These are phyloP conservation scores for Ampelocalamus luodianensis DNA, from an alignment of 176 grass and related monocot species.

Conservation along the genomic window DNA sequence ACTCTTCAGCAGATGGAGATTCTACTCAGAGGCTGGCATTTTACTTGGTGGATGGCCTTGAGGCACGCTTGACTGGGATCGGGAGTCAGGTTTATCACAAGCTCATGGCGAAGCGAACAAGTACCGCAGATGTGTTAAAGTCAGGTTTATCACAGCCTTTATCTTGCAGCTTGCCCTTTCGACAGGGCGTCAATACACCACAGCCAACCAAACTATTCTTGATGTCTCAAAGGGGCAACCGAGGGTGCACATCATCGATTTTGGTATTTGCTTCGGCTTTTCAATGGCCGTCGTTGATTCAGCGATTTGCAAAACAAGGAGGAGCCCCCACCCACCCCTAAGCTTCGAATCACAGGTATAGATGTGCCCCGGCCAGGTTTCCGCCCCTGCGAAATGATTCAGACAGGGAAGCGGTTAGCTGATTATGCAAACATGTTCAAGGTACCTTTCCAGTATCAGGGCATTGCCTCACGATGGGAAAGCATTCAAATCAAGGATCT, in stretches of 20 bases:
- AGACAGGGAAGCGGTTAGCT: conserved; percentile 46
- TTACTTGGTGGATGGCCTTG: conserved; percentile 55
- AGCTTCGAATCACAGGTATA: conserved; percentile 57
- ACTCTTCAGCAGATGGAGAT: conserved; percentile 52
- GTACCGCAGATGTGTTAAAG: conserved; percentile 32
- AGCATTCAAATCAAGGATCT: conserved; percentile 45
- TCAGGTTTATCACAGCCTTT: conserved; percentile 40
- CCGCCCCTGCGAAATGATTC: conserved; percentile 40
- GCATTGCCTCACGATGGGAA: conserved; percentile 52
- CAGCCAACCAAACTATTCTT: conserved; percentile 48
- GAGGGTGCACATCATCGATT: conserved; percentile 55
- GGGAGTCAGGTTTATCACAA: conserved; percentile 49
- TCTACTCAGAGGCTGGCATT: conserved; percentile 49
- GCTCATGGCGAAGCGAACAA: conserved; percentile 25
- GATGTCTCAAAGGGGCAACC: conserved; percentile 36
- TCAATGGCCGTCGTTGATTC: conserved; percentile 59
- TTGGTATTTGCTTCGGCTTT: conserved; percentile 52
- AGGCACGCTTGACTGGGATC: conserved; percentile 54
- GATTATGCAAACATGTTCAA: conserved; percentile 56
- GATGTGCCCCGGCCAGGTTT: conserved; percentile 49
- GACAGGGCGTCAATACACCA: conserved; percentile 18
- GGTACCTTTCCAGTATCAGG: conserved; percentile 61
- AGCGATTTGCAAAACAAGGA: conserved; percentile 36
- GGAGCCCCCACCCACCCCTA: conserved; percentile 39
- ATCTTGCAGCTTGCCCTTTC: conserved; percentile 52